Percentiles rank a stretch among this genome's conserved stretches.
Conservation (phyloP, 352 stramenopile species). For the Globisporangium paddicum region DNA sequence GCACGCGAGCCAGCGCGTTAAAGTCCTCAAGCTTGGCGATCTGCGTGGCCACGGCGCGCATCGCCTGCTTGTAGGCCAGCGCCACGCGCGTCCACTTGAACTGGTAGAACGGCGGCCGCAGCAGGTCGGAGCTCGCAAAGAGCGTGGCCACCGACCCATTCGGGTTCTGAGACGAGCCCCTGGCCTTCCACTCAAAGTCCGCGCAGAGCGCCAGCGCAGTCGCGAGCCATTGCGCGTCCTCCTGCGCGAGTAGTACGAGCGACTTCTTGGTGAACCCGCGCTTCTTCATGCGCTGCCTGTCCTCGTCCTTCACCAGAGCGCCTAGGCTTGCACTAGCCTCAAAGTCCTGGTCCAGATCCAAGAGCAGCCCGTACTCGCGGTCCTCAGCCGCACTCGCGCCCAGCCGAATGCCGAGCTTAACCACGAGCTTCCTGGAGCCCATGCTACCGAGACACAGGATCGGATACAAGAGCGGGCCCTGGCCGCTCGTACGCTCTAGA, state of each 20-base stretch:
- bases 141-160: constrained; percentile 19
- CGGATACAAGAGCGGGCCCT: constrained; percentile 41
- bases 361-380: constrained; percentile 56
- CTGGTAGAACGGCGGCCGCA: constrained; percentile 44
- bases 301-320: constrained; percentile 4
- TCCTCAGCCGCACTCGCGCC: constrained; percentile 42
- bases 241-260: constrained; percentile 16
- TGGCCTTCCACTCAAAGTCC: constrained; percentile 50
- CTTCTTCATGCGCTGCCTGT: constrained; percentile 22
- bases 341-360: constrained; percentile 54
- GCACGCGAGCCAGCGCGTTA: constrained; percentile 41
- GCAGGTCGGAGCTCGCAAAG: constrained; percentile 40
- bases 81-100: constrained; percentile 46
- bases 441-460: constrained; percentile 41
- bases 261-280: constrained; percentile 38
- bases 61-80: constrained; percentile 40
- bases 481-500: constrained; percentile 20
- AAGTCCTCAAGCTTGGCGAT: constrained; percentile 57
- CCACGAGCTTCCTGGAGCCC: constrained; percentile 29
- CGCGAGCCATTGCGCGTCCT: constrained; percentile 15
- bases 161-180: background rate
- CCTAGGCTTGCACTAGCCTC: constrained; percentile 1
- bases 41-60: constrained; percentile 38
- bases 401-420: constrained; percentile 43
- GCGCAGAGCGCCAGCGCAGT: constrained; percentile 14